phyloP scores from a whole-genome alignment of 2,329 filamentous ascomycete genomes.

The Lecanosticta acicola region DNA sequence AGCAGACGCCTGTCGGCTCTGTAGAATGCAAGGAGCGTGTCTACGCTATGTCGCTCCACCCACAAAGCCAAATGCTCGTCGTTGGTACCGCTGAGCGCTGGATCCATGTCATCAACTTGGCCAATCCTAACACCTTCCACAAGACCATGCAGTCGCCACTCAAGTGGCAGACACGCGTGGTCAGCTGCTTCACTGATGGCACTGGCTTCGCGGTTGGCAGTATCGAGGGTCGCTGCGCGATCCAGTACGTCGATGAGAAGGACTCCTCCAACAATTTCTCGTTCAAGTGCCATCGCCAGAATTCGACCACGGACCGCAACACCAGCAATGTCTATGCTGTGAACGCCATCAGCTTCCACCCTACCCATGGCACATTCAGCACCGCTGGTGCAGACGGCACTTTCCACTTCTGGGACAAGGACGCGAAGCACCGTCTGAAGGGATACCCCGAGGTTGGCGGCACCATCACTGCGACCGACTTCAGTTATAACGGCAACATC shows the following conservation, averaged over 20 bases:
- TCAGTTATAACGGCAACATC: conserved; percentile 71
- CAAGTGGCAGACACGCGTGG: conserved; percentile 95
- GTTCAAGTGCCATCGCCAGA: conserved; percentile 96
- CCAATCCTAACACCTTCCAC: conserved; percentile 83
- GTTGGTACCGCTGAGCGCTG: conserved; percentile 90
- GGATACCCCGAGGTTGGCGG: conserved; percentile 63
- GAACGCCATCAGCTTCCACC: conserved; percentile 97
- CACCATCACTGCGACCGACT: conserved; percentile 84
- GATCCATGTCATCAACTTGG: conserved; percentile 90
- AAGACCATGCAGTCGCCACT: conserved; percentile 93
- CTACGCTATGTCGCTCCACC: conserved; percentile 87
- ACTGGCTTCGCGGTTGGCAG: conserved; percentile 91
- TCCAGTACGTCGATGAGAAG: conserved; percentile 97
- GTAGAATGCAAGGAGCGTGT: conserved; percentile 69
- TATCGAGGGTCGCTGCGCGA: conserved; percentile 94
- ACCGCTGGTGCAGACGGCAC: conserved; percentile 93
- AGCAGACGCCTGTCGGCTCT: conserved; percentile 58
- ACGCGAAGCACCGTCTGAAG: conserved; percentile 50
- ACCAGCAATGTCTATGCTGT: conserved; percentile 87
- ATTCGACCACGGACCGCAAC: conserved; percentile 56
- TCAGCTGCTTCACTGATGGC: conserved; percentile 90
- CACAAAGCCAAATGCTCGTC: conserved; percentile 68
- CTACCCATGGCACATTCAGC: conserved; percentile 93
- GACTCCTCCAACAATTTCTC: conserved; percentile 82
- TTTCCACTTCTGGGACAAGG: conserved; percentile 88